These are phyloP conservation scores for Microbotryum silenes-acaulis DNA, from an alignment of 1,284 basidiomycete species.

Conservation along the genomic window DNA sequence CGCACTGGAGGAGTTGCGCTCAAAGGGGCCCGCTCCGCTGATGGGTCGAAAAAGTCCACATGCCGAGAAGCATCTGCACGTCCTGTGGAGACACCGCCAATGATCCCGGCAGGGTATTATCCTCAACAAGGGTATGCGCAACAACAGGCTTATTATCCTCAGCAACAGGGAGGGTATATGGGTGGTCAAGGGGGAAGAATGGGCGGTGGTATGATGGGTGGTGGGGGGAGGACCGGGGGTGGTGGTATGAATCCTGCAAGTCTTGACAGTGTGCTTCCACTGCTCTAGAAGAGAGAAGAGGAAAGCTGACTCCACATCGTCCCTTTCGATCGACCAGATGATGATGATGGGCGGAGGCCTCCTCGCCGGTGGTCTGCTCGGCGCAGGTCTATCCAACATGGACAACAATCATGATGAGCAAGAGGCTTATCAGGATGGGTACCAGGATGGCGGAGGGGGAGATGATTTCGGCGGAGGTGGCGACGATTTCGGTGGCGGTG, in stretches of 20 bases:
- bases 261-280: not conserved
- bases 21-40: too few species aligned
- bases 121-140: too few species aligned
- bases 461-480: too few species aligned
- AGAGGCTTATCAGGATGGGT: not conserved
- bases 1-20: too few species aligned
- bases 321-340: not conserved
- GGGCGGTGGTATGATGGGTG: conserved; percentile 9
- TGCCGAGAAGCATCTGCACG: too few species aligned
- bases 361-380: conserved; percentile 6
- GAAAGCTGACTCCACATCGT: too few species aligned
- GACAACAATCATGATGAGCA: conserved; percentile 16
- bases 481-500: too few species aligned
- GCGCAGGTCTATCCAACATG: conserved; percentile 1
- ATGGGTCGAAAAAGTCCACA: too few species aligned
- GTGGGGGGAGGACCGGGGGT: conserved; percentile 11
- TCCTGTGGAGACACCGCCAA: too few species aligned
- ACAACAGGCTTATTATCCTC: not conserved
- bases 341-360: conserved; percentile 23
- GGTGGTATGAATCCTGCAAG: conserved; percentile 26
- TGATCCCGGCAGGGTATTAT: too few species aligned
- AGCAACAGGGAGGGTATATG: conserved; percentile 3
- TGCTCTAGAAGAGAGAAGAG: too few species aligned
- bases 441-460: too few species aligned
- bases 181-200: not conserved